These are phyloP conservation scores for Murraya paniculata DNA, from an alignment of 345 rosid genomes.

Conservation along the genomic window DNA sequence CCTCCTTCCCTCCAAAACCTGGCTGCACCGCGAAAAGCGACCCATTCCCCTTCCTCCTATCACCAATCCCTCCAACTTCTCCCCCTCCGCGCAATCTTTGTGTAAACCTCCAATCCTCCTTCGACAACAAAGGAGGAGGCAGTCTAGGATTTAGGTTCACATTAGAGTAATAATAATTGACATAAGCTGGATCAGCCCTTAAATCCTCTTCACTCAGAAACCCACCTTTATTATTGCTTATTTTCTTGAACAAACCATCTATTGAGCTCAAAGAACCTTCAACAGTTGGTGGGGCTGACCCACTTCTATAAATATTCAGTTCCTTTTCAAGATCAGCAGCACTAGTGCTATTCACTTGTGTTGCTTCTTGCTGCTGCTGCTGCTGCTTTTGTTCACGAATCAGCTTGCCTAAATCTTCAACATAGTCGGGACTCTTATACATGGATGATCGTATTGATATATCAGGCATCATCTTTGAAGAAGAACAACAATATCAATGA, in stretches of 20 bases:
- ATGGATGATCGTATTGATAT: constrained; percentile 46
- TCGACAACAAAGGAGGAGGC: constrained; percentile 84
- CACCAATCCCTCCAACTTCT: constrained; percentile 53
- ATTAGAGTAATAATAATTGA: constrained; percentile 69
- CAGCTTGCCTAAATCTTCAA: constrained; percentile 48
- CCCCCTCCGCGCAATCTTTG: constrained; percentile 51
- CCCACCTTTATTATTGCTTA: constrained; percentile 34
- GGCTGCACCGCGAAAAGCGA: constrained; percentile 72
- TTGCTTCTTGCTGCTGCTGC: constrained; percentile 4
- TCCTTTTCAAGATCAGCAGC: constrained; percentile 64
- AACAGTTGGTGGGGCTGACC: constrained; percentile 94
- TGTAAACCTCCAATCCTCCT: constrained; percentile 77
- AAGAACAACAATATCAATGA: constrained; percentile 21
- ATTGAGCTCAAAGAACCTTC: constrained; percentile 75
- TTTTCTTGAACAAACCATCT: constrained; percentile 55
- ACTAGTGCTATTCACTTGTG: constrained; percentile 19
- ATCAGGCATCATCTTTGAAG: constrained; percentile 54
- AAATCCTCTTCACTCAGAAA: constrained; percentile 63
- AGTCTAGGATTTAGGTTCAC: constrained; percentile 82
- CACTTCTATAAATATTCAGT: constrained; percentile 69
- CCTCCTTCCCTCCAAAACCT: constrained; percentile 55
- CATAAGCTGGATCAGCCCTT: constrained; percentile 80
- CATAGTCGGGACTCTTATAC: constrained; percentile 37
- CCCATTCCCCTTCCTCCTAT: constrained; percentile 53
- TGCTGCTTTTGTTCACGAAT: constrained; percentile 44